phyloP scores from a whole-genome alignment of 1,284 basidiomycete species.

The Malassezia brasiliensis region DNA sequence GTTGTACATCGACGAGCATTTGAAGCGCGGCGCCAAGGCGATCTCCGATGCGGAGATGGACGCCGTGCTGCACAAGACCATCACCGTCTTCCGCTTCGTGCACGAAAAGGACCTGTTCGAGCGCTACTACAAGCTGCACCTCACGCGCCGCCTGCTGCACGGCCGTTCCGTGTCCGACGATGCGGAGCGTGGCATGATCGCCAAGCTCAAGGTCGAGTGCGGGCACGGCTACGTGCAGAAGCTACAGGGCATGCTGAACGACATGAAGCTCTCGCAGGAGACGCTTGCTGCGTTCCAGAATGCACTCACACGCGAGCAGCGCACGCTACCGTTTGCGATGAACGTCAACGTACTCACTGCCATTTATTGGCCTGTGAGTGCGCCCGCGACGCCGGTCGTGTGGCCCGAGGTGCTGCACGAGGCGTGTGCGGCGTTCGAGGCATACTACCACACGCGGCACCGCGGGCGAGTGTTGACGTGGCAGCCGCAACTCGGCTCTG shows the following conservation, averaged over 20 bases:
- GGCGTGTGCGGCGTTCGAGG: slow-evolving; percentile 62
- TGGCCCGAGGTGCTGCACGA: slow-evolving; percentile 29
- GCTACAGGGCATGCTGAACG: slow-evolving; percentile 97
- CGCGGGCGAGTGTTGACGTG: slow-evolving; percentile 82
- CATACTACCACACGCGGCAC: slow-evolving; percentile 80
- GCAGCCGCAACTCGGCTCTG: slow-evolving; percentile 85
- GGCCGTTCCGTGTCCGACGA: slow-evolving; percentile 87
- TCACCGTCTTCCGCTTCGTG: slow-evolving; percentile 86
- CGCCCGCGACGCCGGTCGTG: slow-evolving; percentile 26
- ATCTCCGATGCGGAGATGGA: slow-evolving; percentile 93
- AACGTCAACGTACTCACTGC: slow-evolving; percentile 50
- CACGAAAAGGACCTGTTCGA: slow-evolving; percentile 96
- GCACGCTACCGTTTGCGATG: slow-evolving; percentile 64
- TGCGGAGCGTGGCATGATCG: slow-evolving; percentile 93
- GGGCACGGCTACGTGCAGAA: slow-evolving; percentile 97
- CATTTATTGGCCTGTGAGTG: slow-evolving; percentile 43
- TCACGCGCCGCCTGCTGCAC: slow-evolving; percentile 79
- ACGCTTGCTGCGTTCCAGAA: slow-evolving; percentile 66
- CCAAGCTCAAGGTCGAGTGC: slow-evolving; percentile 93
- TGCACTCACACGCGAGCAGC: slow-evolving; percentile 54
- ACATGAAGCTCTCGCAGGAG: slow-evolving; percentile 83
- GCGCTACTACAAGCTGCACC: slow-evolving; percentile 90
- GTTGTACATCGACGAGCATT: slow-evolving; percentile 90
- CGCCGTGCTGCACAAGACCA: slow-evolving; percentile 78
- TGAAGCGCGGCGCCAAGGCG: slow-evolving; percentile 88